These are phyloP conservation scores for Phlyctochytrium bullatum DNA, from an alignment of 192 early-diverging fungal species.

Conservation along the genomic window DNA sequence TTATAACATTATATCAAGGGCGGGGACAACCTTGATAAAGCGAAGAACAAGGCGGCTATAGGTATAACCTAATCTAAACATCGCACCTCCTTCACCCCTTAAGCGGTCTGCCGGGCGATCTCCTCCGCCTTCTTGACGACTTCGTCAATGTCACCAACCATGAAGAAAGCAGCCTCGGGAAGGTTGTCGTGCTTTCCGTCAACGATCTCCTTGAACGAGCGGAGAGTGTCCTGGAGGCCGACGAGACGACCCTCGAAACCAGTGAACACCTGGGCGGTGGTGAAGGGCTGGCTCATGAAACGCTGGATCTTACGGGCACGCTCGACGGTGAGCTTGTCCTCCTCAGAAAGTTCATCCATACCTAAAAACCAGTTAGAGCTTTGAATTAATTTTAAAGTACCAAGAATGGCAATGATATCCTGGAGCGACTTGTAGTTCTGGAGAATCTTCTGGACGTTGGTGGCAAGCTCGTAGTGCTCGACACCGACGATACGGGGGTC, in stretches of 20 bases:
- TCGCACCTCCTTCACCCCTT: slow-evolving; percentile 12
- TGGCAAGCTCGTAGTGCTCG: slow-evolving; percentile 93
- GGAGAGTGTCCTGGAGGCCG: slow-evolving; percentile 86
- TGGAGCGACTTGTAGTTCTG: slow-evolving; percentile 99
- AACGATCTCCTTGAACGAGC: slow-evolving; percentile 95
- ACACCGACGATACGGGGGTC: slow-evolving; percentile 96
- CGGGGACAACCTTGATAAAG: too few relatives aligned
- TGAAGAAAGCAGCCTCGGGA: slow-evolving; percentile 97
- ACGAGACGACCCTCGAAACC: slow-evolving; percentile 96
- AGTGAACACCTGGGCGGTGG: slow-evolving; percentile 95
- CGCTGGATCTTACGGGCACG: slow-evolving; percentile 99
- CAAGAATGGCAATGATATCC: slow-evolving; percentile 99
- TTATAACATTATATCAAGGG: too few relatives aligned
- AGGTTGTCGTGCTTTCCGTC: slow-evolving; percentile 95
- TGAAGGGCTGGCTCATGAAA: slow-evolving; percentile 99
- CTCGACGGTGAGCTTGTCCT: slow-evolving; percentile 98
- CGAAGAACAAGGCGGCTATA: too few relatives aligned
- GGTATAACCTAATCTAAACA: too few relatives aligned
- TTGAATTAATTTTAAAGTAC: too few relatives aligned
- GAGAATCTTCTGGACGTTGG: slow-evolving; percentile 90
- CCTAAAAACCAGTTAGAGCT: too few relatives aligned
- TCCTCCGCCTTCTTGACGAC: slow-evolving; percentile 86
- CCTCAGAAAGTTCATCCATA: slow-evolving; percentile 99
- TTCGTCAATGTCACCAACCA: slow-evolving; percentile 96
- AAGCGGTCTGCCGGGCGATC: slow-evolving; percentile 61